Conservation (phyloP, 2,329 filamentous ascomycete species). For the Phaeosphaeriaceae sp. region DNA sequence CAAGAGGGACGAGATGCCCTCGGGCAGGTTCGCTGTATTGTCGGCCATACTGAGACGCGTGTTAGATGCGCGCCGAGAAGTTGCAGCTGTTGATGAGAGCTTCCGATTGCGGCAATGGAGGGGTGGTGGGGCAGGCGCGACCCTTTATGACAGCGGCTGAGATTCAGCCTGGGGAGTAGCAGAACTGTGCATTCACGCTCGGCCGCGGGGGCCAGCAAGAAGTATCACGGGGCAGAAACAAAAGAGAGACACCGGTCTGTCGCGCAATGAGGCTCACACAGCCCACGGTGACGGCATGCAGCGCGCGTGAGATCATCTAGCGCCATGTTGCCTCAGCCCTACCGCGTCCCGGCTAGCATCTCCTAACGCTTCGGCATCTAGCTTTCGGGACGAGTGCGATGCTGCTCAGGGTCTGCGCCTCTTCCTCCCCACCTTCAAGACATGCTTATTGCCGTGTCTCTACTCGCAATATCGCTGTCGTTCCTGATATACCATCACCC, state of each 20-base stretch:
- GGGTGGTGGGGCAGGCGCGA: conserved; percentile 37
- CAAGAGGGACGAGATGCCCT: conserved; percentile 54
- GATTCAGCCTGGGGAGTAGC: too few relatives aligned
- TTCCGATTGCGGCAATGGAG: conserved; percentile 25
- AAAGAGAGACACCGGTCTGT: background rate
- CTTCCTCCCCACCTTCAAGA: conserved; percentile 25
- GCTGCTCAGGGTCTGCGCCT: conserved; percentile 15
- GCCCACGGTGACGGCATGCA: conserved; percentile 14
- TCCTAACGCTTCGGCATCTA: conserved; percentile 4
- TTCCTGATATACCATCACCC: conserved; percentile 46
- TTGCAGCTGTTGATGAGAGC: conserved; percentile 4
- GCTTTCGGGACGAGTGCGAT: background rate
- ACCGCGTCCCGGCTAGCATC: conserved; percentile 5
- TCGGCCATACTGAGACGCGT: conserved; percentile 28
- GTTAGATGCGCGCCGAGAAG: conserved; percentile 4
- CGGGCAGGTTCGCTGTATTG: conserved; percentile 36
- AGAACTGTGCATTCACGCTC: too few relatives aligned
- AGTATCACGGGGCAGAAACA: background rate
- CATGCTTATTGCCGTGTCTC: conserved; percentile 49
- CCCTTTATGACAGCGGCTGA: conserved; percentile 2
- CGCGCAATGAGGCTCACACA: conserved; percentile 3
- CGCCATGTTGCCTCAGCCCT: conserved; percentile 21
- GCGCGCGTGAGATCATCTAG: conserved; percentile 20
- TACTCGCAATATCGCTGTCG: conserved; percentile 46
- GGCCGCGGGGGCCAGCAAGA: background rate